A percentile compares a stretch with the other conserved stretches of the same genome.
phyloP scores from a whole-genome alignment of 2,329 filamentous ascomycete genomes.

The Hansfordia pulvinata region DNA sequence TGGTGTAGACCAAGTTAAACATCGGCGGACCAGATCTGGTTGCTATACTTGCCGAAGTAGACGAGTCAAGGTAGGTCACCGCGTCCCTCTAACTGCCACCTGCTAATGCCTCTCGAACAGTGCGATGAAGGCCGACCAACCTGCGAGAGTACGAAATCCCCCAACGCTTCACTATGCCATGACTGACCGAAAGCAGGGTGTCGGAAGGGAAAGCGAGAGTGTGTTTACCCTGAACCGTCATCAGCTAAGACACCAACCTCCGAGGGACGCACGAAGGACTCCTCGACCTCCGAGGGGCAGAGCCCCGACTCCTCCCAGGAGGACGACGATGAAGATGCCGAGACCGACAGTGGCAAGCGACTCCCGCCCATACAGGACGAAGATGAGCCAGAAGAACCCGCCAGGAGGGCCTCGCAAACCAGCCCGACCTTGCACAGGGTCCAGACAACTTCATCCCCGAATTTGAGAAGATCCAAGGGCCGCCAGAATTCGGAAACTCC shows the following conservation, averaged over 20 bases:
- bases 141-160: conserved; percentile 54
- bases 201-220: conserved; percentile 82
- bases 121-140: conserved; percentile 83
- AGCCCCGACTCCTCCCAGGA: conserved; percentile 42
- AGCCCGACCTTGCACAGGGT: conserved; percentile 16
- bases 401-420: conserved; percentile 8
- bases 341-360: conserved; percentile 24
- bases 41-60: conserved; percentile 85
- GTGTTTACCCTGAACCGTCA: conserved; percentile 69
- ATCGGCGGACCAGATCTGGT: conserved; percentile 82
- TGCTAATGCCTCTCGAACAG: conserved; percentile 29
- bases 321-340: conserved; percentile 31
- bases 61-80: conserved; percentile 56
- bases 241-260: conserved; percentile 23
- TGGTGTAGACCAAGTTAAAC: conserved; percentile 65
- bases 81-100: conserved; percentile 2
- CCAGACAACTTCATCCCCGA: conserved; percentile 24
- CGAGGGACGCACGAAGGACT: conserved; percentile 23
- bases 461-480: conserved; percentile 19
- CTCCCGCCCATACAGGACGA: conserved; percentile 42
- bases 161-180: conserved; percentile 1
- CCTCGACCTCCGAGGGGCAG: conserved; percentile 19
- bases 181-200: conserved; percentile 47
- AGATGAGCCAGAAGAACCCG: conserved; percentile 28
- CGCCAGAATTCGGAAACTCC: conserved; percentile 38